A percentile compares a stretch with the other conserved stretches of the same genome.
Conservation (phyloP, 2,329 filamentous ascomycete species). For the Aspergillus sp. region DNA sequence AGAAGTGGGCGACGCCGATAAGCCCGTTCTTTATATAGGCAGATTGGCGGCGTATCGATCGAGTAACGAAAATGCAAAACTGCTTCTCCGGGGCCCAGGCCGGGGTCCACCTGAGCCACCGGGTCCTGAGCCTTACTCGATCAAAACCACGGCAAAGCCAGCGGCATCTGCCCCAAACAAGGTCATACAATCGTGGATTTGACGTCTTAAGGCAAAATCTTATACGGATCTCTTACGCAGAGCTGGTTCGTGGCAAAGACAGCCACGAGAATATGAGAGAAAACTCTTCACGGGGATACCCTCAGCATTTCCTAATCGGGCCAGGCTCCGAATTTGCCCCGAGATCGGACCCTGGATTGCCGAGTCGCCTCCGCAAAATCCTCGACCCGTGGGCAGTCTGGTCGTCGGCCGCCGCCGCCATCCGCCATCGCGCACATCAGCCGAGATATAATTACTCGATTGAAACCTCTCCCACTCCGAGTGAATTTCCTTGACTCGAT, state of each 20-base stretch:
- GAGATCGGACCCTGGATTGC: neutral
- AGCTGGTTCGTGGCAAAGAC: neutral
- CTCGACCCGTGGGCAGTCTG: neutral
- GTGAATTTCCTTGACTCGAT: conserved; percentile 1
- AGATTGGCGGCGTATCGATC: conserved; percentile 8
- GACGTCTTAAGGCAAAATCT: neutral
- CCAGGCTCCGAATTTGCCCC: neutral
- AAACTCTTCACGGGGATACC: conserved; percentile 15
- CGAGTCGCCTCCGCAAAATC: neutral
- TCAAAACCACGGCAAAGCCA: neutral
- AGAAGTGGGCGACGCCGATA: neutral
- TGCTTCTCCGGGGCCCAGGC: conserved; percentile 2
- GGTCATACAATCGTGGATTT: conserved; percentile 1
- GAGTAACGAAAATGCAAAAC: conserved; percentile 18
- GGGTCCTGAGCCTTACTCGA: conserved; percentile 12
- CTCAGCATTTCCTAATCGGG: conserved; percentile 25
- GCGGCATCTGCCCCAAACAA: neutral
- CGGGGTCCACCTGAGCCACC: conserved; percentile 16
- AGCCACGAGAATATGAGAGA: neutral
- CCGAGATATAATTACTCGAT: conserved; percentile 10
- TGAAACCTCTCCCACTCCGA: neutral
- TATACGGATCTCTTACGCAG: neutral
- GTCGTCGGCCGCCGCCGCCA: conserved; percentile 3
- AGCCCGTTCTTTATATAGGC: conserved; percentile 11
- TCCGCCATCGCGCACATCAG: conserved; percentile 15